Percentiles rank a stretch among this genome's conserved stretches.
Conservation (phyloP, 2,329 filamentous ascomycete species). For the Alternaria arbusti region DNA sequence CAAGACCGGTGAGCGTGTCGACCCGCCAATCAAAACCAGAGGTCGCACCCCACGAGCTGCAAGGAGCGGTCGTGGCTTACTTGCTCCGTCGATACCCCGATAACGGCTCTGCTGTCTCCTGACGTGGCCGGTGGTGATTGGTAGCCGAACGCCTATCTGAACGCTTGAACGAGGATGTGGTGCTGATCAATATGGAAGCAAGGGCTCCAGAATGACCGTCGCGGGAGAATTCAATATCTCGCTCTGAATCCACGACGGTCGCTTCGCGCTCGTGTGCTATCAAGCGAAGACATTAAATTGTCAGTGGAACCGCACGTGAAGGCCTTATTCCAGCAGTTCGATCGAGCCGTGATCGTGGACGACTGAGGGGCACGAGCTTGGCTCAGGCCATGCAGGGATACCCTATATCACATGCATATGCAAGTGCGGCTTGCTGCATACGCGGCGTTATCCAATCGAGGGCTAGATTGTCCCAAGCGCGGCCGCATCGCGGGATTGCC, state of each 20-base stretch:
- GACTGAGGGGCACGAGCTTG: slow-evolving; percentile 25
- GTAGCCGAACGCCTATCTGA: slow-evolving; percentile 34
- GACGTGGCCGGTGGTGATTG: slow-evolving; percentile 49
- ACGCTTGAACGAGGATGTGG: slow-evolving; percentile 31
- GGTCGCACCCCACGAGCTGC: slow-evolving; percentile 35
- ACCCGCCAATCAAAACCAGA: slow-evolving; percentile 32
- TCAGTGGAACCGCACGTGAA: slow-evolving; percentile 31
- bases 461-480: slow-evolving; percentile 20
- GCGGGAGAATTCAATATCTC: background rate
- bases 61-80: slow-evolving; percentile 47
- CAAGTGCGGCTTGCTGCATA: slow-evolving; percentile 46
- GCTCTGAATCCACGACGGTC: background rate
- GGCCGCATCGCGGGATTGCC: slow-evolving; percentile 42
- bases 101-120: slow-evolving; percentile 45
- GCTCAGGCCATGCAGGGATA: slow-evolving; percentile 32
- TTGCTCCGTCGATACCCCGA: slow-evolving; percentile 39
- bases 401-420: slow-evolving; percentile 48
- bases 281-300: slow-evolving; percentile 10
- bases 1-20: slow-evolving; percentile 34
- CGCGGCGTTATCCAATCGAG: slow-evolving; percentile 37
- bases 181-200: slow-evolving; percentile 18
- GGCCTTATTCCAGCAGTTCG: slow-evolving; percentile 23
- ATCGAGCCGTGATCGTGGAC: slow-evolving; percentile 29
- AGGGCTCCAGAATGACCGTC: slow-evolving; percentile 2
- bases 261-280: slow-evolving; percentile 1